Base-by-base conservation (phyloP, 257 asterid species). In the Paraleonurus japonicus region DNA sequence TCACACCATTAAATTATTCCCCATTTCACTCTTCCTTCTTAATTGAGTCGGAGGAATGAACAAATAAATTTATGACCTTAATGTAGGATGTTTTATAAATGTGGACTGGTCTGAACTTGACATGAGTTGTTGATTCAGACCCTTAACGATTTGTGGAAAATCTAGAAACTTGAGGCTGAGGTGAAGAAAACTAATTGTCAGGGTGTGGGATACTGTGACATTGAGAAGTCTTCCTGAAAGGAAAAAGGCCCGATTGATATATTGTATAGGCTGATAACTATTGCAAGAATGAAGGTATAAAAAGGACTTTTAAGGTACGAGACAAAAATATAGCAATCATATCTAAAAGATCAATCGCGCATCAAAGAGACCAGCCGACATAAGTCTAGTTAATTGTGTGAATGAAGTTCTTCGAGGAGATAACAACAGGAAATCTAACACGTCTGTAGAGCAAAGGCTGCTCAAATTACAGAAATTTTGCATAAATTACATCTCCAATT, bases 151-250 rank as follows among this genome's bases (percentile, higher is more conserved):
- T 30, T 60, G 33, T 7, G 20, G 2, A 54, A 53, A 57, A 57
- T 24, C 37, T 23, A 37, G 63, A 57, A 57, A 57, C 37, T 57
- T 57, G 35, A 57, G 62, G 62, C 62, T 57, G 28, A 55, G 33
- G 35, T 55, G 62, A 55, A 55, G 33, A 55, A 55, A 55, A 55
- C 62, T 55, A 55, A 55, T 55, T 55, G 33, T 24, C 33, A 23
- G 4, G 35, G 35, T 55, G 35, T 55, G 33, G 19, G 62, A 23
- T 55, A 11, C 12, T 24, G 15, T 17, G 35, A 24, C 35, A 12
- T 23, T 23, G 62, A 55, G 17, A 55, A 55, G 62, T 24, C 35
- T 55, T 17, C 23, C 35, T 11, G 33, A 55, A 55, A 55, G 19
- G 62, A 30, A 23, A 17, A 23, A 55, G 35, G 32, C 30, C 35